Evolutionary conservation across 768 basidiomycete species (phyloP).

Genomic region (Tulasnella calospora): DNA sequence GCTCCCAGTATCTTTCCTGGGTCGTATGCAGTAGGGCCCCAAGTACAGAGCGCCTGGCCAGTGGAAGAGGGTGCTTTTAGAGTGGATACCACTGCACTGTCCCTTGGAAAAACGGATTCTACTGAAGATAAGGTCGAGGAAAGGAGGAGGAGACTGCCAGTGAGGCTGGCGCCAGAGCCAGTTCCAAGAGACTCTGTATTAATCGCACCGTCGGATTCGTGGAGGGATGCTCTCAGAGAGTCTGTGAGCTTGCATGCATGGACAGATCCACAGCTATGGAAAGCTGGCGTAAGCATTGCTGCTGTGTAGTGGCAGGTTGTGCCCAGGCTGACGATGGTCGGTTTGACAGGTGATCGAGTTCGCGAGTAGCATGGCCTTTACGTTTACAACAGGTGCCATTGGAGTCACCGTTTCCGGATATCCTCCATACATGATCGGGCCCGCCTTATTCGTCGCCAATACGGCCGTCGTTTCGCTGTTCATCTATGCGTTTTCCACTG

Average conservation of each 20-base stretch:
- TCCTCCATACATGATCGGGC: slow-evolving; percentile 8
- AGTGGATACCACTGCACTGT: neutral
- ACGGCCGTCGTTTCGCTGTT: slow-evolving; percentile 17
- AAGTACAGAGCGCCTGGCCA: neutral
- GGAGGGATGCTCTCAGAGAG: slow-evolving; percentile 13
- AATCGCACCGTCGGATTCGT: slow-evolving; percentile 14
- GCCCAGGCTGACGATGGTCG: neutral
- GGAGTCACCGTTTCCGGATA: slow-evolving; percentile 16
- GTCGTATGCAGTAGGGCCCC: slow-evolving; percentile 8
- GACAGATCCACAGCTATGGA: slow-evolving; percentile 21
- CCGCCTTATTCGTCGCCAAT: slow-evolving; percentile 7
- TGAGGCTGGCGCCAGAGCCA: neutral
- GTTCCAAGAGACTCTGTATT: slow-evolving; percentile 16
- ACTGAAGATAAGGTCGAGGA: neutral
- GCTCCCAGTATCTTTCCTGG: slow-evolving; percentile 11
- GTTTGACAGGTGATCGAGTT: slow-evolving; percentile 9
- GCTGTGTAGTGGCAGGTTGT: neutral
- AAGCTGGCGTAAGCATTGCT: neutral
- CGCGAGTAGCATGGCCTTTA: neutral
- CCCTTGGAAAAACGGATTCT: neutral
- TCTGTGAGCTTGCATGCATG: neutral
- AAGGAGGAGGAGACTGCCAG: neutral
- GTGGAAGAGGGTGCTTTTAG: neutral
- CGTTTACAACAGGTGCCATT: slow-evolving; percentile 15
- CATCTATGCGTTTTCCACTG: slow-evolving; percentile 17